Base-by-base conservation (phyloP, 2,329 filamentous ascomycete genomes). In the Rhynchosporium graminicola region DNA sequence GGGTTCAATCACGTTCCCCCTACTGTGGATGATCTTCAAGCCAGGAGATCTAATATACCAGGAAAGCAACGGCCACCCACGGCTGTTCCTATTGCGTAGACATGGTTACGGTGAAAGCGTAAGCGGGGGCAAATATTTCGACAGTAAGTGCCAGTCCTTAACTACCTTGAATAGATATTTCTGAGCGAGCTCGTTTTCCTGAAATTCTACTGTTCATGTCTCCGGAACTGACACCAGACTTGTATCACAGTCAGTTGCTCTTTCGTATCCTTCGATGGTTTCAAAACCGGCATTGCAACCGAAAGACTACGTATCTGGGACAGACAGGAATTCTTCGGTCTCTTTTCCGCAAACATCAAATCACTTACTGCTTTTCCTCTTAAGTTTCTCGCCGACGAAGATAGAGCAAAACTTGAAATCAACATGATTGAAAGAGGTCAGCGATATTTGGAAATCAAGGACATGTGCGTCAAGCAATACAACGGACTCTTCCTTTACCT, bases 21-120 rank as follows among this genome's bases (percentile, higher is more conserved):
- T 60, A 7, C 45, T 64, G 0, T 67, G 65, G 63, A 63, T 63
- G 56, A 58, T 67, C 12, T 67, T 62, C 40, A 63, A 57, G 28
- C 65, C 65, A 12, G 63, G 65, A 2, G 63, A 67, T 33, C 28
- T 65, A 20, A 28, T 62, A 7, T 65, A 51, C 31, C 50, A 61
- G n/a, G 9, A 58, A 3, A 33, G 20, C 12, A 56, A 62, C 29
- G 63, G 59, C n/a, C 63, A 67, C 13, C 29, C 51, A 12, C 59
- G 65, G 3, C 56, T 67, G 5, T 64, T 63, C 13, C 51, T 50
- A 47, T 45, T 64, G 31, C 33, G 33, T 5, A 52, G 47, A 50
- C 57, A 62, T 42, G 65, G 59, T 5, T 65, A 67, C 45, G 65
- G 58, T 3, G 63, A 65, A 31, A 59, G 47, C n/a, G n/a, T 15